Evolutionary conservation across 306 rosid genomes (phyloP).

Genomic region (Hippophae gyantsensis): DNA sequence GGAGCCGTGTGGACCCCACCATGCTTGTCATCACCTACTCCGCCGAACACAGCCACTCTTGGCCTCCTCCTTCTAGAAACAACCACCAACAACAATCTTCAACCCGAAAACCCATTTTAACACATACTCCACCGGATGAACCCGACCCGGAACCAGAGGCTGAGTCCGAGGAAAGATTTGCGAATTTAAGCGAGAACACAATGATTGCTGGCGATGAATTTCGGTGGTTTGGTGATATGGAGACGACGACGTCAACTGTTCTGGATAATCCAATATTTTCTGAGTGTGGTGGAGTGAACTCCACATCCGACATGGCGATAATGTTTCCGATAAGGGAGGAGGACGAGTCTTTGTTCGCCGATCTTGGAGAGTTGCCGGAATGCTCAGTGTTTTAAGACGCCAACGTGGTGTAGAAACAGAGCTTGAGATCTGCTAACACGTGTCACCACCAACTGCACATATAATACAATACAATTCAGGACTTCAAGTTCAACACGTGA

Average conservation of each 20-base stretch:
- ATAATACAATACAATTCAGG: no score
- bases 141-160: constrained; percentile 18
- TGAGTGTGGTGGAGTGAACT: constrained; percentile 2
- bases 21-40: constrained; percentile 81
- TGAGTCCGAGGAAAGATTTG: constrained; percentile 24
- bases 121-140: background rate
- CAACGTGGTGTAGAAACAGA: constrained; percentile 45
- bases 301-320: constrained; percentile 31
- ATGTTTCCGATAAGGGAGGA: constrained; percentile 73
- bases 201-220: constrained; percentile 33
- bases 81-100: constrained; percentile 12
- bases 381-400: constrained; percentile 59
- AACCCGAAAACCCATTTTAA: background rate
- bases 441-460: constrained; percentile 1
- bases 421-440: constrained; percentile 36
- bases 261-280: constrained; percentile 52
- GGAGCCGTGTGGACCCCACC: constrained; percentile 74
- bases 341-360: constrained; percentile 80
- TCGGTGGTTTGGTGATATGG: constrained; percentile 71
- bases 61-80: constrained; percentile 55
- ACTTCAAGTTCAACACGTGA: background rate
- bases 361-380: constrained; percentile 88
- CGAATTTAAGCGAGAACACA: constrained; percentile 26
- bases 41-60: constrained; percentile 78
- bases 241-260: constrained; percentile 40